Base-by-base conservation (phyloP, 257 asterid genomes). In the Ballota nigra region DNA sequence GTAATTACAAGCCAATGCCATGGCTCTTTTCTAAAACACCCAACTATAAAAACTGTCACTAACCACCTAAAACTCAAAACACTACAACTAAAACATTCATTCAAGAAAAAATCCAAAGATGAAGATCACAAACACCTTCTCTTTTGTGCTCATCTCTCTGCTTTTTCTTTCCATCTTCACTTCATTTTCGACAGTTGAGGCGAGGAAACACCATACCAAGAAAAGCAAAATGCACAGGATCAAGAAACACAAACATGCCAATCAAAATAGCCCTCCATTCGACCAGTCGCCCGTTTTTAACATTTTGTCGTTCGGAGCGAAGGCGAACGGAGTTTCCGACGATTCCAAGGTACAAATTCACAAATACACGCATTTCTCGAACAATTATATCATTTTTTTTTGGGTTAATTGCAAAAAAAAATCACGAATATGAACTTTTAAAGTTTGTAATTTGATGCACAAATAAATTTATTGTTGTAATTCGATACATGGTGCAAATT, bases 221-320 rank as follows among this genome's bases (percentile, higher is more conserved):
- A 85, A 75, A 75, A 72, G 18, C 77, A 83, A 76, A 70, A 68
- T 55, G 71, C 83, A 78, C 29, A 81, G 79, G 71, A 76, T 63
- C 22, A 85, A 77, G 71, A 77, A 77, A 61, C 72, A 69, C 26
- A 80, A 72, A 66, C 60, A 53, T 67, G 31, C 73, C 20, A 33
- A 71, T 77, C 71, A 73, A 36, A 69, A 67, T 19, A 67, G 16
- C 36, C 24, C 33, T 63, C 56, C 71, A 19, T 70, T 75, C 80
- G 8, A 29, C 10, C 69, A 68, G 16, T 68, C 83, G 11, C 28
- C 59, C 29, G 72, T 71, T 26, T 88, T 86, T 73, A 78, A 75
- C 80, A 68, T 91, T n/a, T 28, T 84, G 28, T 78, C 87, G 16
- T 91, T 87, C 53, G 95, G 97, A 57, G 97, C 97, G 7, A 85